phyloP scores from a whole-genome alignment of 371 early-diverging fungal genomes.

The Phascolomyces articulosus region DNA sequence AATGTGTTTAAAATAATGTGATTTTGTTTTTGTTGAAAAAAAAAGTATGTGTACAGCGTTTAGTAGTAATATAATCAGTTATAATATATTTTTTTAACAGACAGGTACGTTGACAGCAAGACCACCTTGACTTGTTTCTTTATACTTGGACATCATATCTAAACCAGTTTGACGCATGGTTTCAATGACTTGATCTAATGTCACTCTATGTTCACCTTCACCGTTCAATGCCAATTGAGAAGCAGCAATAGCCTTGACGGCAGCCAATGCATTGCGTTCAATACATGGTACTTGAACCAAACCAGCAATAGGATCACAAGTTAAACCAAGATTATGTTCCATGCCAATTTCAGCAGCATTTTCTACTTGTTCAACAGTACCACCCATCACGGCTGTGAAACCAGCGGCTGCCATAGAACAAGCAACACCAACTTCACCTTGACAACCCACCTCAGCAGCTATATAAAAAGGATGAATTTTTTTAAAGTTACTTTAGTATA shows the following conservation, averaged over 20 bases:
- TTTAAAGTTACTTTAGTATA: no score
- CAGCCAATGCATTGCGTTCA: constrained; percentile 93
- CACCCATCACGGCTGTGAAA: constrained; percentile 96
- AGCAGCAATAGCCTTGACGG: constrained; percentile 94
- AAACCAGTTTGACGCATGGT: constrained; percentile 94
- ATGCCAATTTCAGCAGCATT: constrained; percentile 98
- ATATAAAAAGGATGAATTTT: background rate
- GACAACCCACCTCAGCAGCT: constrained; percentile 97
- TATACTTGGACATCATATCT: constrained; percentile 95
- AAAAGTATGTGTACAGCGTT: background rate
- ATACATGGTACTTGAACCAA: constrained; percentile 97
- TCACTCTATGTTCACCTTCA: constrained; percentile 88
- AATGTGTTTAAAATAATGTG: no score
- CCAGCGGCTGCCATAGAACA: constrained; percentile 97
- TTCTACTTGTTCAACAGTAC: constrained; percentile 86
- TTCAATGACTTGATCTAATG: constrained; percentile 94
- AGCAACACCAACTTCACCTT: constrained; percentile 89
- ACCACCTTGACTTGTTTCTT: constrained; percentile 94
- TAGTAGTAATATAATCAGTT: background rate
- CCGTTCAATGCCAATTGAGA: constrained; percentile 94
- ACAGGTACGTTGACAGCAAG: constrained; percentile 89
- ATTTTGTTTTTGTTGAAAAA: no score
- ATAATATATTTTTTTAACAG: constrained; percentile 53
- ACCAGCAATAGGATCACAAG: constrained; percentile 94
- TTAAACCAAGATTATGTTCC: constrained; percentile 94